Base-by-base conservation (phyloP, 768 basidiomycete genomes). In the Russula sp. region DNA sequence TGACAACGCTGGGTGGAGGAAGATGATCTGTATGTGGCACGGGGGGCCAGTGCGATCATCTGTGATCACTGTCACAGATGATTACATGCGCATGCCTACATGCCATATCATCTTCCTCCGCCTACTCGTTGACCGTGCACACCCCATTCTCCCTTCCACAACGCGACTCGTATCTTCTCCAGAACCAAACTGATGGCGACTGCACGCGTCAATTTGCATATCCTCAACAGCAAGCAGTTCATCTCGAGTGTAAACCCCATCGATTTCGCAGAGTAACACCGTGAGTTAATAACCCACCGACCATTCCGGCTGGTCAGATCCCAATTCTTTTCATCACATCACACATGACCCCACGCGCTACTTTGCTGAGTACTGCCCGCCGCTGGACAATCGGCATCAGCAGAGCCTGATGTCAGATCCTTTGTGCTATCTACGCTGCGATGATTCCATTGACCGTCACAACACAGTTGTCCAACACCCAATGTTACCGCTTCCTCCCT, bases 181-280 rank as follows among this genome's bases (percentile, higher is more conserved):
- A 7, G 5, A 5, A 22, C 22, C 22, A 58, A 18, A 8, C 35
- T 16, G 43, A 52, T 7, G 10, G 7, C 4, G 42, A 60, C 18
- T 64, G 38, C 18, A 9, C 62, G 13, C 45, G 25, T 9, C 62
- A 56, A 13, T 51, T 45, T 22, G 13, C 25, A 20, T 63, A 65
- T 32, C 38, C 42, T 41, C n/a, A 51, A 1, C 60, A 63, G 41
- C n/a, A n/a, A n/a, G n/a, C 32, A 42, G 32, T 48, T 53, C 41
- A 5, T 41, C 8, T 7, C 51, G 8, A 11, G 6, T 18, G 61
- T 50, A n/a, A 65, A 65, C 43, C 65, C 58, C 3, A 64, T 52
- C 22, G 65, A 65, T 51, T 56, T 65, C 13, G 61, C 54, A 13
- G 64, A 51, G 29, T 65, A 64, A n/a, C 29, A 61, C 61, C n/a